phyloP scores from a whole-genome alignment of 164 flowering plant species.

The Tetracentron sinense region DNA sequence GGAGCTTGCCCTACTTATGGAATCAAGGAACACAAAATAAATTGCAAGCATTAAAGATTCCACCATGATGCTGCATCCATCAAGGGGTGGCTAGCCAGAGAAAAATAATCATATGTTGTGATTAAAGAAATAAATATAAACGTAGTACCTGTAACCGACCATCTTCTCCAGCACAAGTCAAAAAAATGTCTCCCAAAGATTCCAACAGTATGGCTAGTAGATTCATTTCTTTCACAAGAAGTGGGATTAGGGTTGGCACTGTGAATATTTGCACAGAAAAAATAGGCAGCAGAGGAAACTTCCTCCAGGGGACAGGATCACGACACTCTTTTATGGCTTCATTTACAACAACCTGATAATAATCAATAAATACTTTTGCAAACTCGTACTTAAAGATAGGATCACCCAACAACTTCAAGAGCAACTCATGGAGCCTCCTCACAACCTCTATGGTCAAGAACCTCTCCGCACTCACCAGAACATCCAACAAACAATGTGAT shows the following conservation, averaged over 20 bases:
- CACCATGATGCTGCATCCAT: too few species aligned
- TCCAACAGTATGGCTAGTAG: constrained; percentile 61
- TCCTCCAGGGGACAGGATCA: constrained; percentile 34
- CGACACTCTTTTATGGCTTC: constrained; percentile 49
- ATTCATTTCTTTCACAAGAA: constrained; percentile 79
- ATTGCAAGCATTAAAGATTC: too few species aligned
- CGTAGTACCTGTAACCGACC: constrained; percentile 63
- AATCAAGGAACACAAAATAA: too few species aligned
- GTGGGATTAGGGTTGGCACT: constrained; percentile 81
- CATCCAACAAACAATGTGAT: constrained; percentile 54
- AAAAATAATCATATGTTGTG: too few species aligned
- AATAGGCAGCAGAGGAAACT: constrained; percentile 53
- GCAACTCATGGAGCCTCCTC: constrained; percentile 72
- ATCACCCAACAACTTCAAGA: constrained; percentile 82
- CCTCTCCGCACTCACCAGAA: constrained; percentile 75
- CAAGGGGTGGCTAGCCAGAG: too few species aligned
- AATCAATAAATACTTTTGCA: constrained; percentile 64
- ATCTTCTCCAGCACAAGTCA: constrained; percentile 66
- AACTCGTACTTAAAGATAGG: constrained; percentile 88
- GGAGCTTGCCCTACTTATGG: too few species aligned
- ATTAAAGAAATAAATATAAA: neutral
- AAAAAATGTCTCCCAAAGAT: constrained; percentile 65
- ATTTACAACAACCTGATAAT: constrained; percentile 61
- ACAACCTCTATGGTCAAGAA: constrained; percentile 40
- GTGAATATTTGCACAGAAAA: constrained; percentile 94